These are phyloP conservation scores for Geum urbanum DNA, from an alignment of 306 rosid species.

Conservation along the genomic window DNA sequence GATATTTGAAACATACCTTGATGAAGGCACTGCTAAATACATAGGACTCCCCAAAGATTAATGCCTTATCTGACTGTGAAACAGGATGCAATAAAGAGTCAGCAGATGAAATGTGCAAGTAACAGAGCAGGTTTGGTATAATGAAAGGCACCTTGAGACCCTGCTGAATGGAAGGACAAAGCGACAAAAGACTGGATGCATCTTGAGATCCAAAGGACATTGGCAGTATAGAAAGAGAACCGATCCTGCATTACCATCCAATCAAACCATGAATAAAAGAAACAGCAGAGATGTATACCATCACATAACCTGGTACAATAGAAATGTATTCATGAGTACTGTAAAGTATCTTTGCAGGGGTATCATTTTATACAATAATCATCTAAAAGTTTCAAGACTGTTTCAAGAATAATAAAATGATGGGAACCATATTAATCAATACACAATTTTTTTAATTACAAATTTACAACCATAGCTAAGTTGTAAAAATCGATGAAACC, in stretches of 20 bases:
- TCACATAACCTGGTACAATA: conserved; percentile 3
- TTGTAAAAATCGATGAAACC: not conserved
- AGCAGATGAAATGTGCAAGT: conserved; percentile 10
- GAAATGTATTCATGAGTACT: not conserved
- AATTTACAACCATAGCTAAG: not conserved
- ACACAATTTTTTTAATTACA: not conserved
- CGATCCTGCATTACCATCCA: conserved; percentile 59
- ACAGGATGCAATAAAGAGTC: conserved; percentile 25
- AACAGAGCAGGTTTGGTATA: conserved; percentile 20
- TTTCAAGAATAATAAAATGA: not conserved
- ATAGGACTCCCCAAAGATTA: conserved; percentile 73
- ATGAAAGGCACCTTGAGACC: conserved; percentile 70
- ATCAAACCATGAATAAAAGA: conserved; percentile 15
- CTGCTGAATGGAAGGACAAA: conserved; percentile 75
- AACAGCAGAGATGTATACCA: not conserved
- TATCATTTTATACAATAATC: not conserved
- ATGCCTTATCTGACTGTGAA: conserved; percentile 80
- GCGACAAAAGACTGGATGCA: conserved; percentile 71
- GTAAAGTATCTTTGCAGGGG: not conserved
- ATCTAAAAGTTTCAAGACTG: not conserved
- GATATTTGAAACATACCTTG: conserved; percentile 45
- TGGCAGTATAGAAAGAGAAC: conserved; percentile 81
- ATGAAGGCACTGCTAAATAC: conserved; percentile 72
- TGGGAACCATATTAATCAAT: not conserved
- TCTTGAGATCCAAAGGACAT: conserved; percentile 88